These are phyloP conservation scores for Mesembryanthemum crystallinum DNA, from an alignment of 148 eudicot genomes.

Conservation along the genomic window DNA sequence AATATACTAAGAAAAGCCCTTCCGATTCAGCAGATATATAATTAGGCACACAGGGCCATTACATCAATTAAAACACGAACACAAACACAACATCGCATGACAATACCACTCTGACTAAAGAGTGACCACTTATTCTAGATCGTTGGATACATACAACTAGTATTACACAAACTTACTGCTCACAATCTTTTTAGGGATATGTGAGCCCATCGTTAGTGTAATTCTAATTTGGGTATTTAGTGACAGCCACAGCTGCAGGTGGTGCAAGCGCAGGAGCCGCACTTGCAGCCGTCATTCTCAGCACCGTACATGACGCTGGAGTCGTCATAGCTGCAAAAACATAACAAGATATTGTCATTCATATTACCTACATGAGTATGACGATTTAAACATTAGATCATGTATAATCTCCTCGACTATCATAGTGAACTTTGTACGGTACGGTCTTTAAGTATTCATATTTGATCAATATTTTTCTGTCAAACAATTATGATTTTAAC, in stretches of 20 bases:
- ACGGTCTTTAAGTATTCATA: no score
- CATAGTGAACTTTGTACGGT: no score
- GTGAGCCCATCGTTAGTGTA: background rate
- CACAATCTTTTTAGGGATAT: background rate
- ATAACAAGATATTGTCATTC: background rate
- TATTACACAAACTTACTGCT: background rate
- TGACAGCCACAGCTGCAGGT: slow-evolving; percentile 15
- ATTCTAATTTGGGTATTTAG: slow-evolving; percentile 1
- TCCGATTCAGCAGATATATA: background rate
- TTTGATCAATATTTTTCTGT: no score
- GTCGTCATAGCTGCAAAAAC: slow-evolving; percentile 1
- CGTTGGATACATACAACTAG: background rate
- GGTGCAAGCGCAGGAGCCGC: slow-evolving; percentile 14
- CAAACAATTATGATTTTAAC: no score
- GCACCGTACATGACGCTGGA: background rate
- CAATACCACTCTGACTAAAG: background rate
- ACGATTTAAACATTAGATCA: background rate
- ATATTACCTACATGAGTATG: background rate
- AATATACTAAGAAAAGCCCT: slow-evolving; percentile 5
- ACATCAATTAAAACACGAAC: background rate
- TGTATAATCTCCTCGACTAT: no score
- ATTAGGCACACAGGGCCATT: slow-evolving; percentile 6
- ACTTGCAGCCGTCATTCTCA: slow-evolving; percentile 13
- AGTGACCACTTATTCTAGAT: background rate
- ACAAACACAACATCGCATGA: background rate